Base-by-base conservation (phyloP, 2,329 filamentous ascomycete species). In the Claviceps maximensis region DNA sequence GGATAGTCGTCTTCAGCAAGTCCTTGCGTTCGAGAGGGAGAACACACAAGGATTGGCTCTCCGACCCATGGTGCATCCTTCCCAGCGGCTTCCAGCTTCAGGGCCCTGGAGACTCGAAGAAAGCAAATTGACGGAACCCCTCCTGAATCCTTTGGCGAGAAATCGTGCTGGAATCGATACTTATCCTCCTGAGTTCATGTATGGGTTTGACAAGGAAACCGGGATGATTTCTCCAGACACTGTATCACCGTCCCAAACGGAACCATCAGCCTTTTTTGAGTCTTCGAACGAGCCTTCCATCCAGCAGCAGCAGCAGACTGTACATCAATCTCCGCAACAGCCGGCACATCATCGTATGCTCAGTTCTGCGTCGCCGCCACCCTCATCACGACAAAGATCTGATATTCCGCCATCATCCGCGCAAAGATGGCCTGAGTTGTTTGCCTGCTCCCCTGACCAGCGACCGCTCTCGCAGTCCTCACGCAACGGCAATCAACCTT, bases 101-200 rank as follows among this genome's bases (percentile, higher is more conserved):
- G 72, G 71, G 0, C 67, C 68, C 19, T 81, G 78, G 77, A 76
- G 73, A 49, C 63, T 77, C 6, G 71, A 80, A 56, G 76, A 79
- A 63, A 80, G 78, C 10, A 71, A 76, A 54, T 65, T 81, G 38
- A 65, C 71, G 1, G 71, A 77, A 56, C 78, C 78, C 27, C 67
- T 80, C 27, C 67, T 80, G 19, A 65, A 69, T 51, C 53, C 56
- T 3, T 60, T 67, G 2, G 58, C 62, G 10, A 65, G 64, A 50
- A 67, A 67, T 49, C 65, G 68, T 21, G 59, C 67, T 23, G 65
- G 62, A 19, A 65, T 65, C 2, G 59, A 59, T 19, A 56, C 56
- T 47, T 62, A 63, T 2, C 69, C 66, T 45, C 64, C 65, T 47
- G 52, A 60, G 1, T 47, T 62, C 1, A 65, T 62, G 44, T 70